Conservation (phyloP, 371 early-diverging fungal genomes). For the Syncephalastrum sp. region DNA sequence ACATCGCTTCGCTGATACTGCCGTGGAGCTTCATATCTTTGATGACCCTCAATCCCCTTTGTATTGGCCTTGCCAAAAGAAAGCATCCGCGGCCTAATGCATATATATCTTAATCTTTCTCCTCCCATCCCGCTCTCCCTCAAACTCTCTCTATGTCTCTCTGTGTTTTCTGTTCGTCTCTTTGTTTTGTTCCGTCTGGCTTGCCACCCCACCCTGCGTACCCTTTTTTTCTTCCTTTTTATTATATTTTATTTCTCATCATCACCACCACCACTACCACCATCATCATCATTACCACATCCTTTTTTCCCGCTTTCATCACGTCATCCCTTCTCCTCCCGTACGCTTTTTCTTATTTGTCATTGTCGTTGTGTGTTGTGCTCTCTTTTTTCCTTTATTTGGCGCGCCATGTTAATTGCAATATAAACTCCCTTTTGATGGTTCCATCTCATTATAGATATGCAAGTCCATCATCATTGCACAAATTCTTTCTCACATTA, state of each 20-base stretch:
- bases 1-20: constrained; percentile 17
- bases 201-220: background rate
- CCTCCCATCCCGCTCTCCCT: background rate
- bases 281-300: too few relatives aligned
- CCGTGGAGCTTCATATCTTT: constrained; percentile 45
- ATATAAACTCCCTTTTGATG: too few relatives aligned
- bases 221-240: background rate
- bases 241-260: background rate
- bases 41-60: constrained; percentile 11
- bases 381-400: too few relatives aligned
- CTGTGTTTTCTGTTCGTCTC: background rate
- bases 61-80: background rate
- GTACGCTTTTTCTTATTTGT: too few relatives aligned
- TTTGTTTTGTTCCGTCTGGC: background rate
- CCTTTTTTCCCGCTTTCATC: too few relatives aligned
- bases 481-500: too few relatives aligned
- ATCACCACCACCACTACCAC: background rate
- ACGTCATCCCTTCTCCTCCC: too few relatives aligned
- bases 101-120: background rate
- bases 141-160: background rate
- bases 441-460: too few relatives aligned
- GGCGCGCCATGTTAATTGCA: too few relatives aligned
- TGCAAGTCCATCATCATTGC: too few relatives aligned
- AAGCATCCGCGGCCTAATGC: background rate
- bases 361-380: too few relatives aligned